A percentile compares a stretch with the other conserved stretches of the same genome.
Evolutionary conservation across 345 rosid genomes (phyloP).

Genomic region (Diplotaxis tenuifolia): DNA sequence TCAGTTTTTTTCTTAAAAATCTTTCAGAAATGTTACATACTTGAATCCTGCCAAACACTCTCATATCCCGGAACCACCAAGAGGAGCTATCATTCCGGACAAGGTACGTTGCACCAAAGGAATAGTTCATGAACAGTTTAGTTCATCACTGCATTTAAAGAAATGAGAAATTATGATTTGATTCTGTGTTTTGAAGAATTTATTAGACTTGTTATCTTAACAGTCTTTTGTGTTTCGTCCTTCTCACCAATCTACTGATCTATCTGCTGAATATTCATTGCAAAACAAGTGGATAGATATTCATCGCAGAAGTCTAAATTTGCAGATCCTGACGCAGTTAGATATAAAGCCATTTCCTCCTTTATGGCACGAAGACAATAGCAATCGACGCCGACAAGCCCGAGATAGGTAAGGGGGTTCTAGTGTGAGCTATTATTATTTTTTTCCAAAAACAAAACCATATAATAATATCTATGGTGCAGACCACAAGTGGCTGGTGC

Average conservation of each 20-base stretch:
- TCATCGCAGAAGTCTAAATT: neutral
- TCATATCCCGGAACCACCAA: constrained; percentile 77
- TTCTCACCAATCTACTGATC: neutral
- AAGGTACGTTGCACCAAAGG: constrained; percentile 52
- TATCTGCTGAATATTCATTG: constrained; percentile 9
- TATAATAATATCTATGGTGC: constrained; percentile 30
- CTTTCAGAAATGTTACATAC: constrained; percentile 69
- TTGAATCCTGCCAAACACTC: constrained; percentile 50
- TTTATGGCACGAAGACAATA: constrained; percentile 91
- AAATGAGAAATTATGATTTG: neutral
- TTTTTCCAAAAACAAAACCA: neutral
- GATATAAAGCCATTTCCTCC: constrained; percentile 83
- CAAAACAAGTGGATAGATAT: constrained; percentile 8
- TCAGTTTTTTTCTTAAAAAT: constrained; percentile 21
- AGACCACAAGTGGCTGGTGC: constrained; percentile 88
- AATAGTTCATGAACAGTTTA: neutral
- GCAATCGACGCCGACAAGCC: constrained; percentile 66
- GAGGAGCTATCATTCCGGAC: constrained; percentile 62
- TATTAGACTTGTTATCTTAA: neutral
- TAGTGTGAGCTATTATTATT: neutral
- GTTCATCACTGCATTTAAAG: neutral
- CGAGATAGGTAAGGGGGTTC: constrained; percentile 64
- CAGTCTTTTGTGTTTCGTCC: neutral
- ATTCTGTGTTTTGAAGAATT: neutral
- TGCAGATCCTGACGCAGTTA: constrained; percentile 65